phyloP scores from a whole-genome alignment of 179 eudicot genomes.

The Spinacia oleracea region DNA sequence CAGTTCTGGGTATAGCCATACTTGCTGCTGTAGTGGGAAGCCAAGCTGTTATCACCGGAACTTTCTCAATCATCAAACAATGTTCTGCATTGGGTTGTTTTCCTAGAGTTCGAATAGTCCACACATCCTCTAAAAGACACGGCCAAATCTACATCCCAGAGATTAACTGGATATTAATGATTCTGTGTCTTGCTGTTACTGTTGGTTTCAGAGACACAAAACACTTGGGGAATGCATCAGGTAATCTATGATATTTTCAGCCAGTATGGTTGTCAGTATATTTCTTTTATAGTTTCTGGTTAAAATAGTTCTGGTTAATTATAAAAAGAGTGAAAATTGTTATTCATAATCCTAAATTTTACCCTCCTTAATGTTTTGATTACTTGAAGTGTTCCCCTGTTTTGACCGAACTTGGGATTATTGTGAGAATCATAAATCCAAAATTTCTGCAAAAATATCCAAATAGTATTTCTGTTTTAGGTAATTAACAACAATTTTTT shows the following conservation, averaged over 20 bases:
- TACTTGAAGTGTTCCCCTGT: too few relatives aligned
- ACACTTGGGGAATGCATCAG: constrained; percentile 52
- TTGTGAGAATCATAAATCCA: background rate
- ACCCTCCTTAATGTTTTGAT: too few relatives aligned
- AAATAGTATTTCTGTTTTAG: background rate
- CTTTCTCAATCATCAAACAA: constrained; percentile 52
- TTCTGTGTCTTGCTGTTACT: constrained; percentile 48
- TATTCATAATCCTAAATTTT: background rate
- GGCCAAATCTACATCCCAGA: constrained; percentile 54
- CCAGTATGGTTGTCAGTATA: background rate
- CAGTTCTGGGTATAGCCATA: constrained; percentile 46
- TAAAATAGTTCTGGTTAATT: background rate
- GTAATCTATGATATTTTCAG: constrained; percentile 17
- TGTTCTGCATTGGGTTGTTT: constrained; percentile 55
- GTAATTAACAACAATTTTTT: background rate
- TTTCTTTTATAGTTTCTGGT: background rate
- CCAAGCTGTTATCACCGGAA: constrained; percentile 54
- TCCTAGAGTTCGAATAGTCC: constrained; percentile 44
- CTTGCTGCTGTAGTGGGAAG: constrained; percentile 58
- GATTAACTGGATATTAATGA: constrained; percentile 47
- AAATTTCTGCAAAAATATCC: background rate
- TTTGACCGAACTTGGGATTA: background rate
- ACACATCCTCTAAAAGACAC: constrained; percentile 43
- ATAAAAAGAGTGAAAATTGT: background rate
- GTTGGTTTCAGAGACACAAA: constrained; percentile 52